Evolutionary conservation across 2,329 filamentous ascomycete species (phyloP).

Genomic region (Fusarium marasasianum): DNA sequence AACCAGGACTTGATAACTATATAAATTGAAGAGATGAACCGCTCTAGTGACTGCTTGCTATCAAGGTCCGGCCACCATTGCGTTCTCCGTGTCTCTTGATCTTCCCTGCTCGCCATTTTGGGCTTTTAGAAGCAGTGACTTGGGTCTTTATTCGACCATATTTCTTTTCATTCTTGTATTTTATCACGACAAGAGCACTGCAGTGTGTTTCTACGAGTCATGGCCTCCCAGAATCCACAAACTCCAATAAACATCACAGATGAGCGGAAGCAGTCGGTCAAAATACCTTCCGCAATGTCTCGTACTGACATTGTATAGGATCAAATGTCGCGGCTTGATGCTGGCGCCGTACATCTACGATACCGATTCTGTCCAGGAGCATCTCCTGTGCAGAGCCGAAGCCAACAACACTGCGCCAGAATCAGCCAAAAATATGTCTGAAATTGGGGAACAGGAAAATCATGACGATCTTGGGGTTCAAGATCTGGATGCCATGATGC

Average conservation of each 20-base stretch:
- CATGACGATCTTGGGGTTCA: neutral
- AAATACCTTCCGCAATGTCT: rapidly evolving
- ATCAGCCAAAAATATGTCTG: neutral
- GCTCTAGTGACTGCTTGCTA: neutral
- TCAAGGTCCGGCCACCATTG: neutral
- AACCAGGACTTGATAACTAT: neutral
- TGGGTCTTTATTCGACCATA: neutral
- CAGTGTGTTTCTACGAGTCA: neutral
- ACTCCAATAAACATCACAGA: too few relatives aligned
- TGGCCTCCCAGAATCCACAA: neutral
- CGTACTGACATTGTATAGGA: neutral
- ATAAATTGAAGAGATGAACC: neutral
- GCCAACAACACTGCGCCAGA: neutral
- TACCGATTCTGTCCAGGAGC: neutral
- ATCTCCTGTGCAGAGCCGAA: neutral
- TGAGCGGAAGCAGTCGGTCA: neutral
- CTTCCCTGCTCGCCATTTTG: conserved; percentile 8
- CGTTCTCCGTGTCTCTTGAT: neutral
- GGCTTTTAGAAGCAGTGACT: neutral
- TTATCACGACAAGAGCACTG: neutral
- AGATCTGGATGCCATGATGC: neutral
- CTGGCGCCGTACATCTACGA: conserved; percentile 10
- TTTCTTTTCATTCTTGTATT: neutral
- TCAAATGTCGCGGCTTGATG: neutral
- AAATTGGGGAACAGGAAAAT: neutral